phyloP scores from a whole-genome alignment of 2,329 filamentous ascomycete species.

The Stagonosporopsis vannaccii region DNA sequence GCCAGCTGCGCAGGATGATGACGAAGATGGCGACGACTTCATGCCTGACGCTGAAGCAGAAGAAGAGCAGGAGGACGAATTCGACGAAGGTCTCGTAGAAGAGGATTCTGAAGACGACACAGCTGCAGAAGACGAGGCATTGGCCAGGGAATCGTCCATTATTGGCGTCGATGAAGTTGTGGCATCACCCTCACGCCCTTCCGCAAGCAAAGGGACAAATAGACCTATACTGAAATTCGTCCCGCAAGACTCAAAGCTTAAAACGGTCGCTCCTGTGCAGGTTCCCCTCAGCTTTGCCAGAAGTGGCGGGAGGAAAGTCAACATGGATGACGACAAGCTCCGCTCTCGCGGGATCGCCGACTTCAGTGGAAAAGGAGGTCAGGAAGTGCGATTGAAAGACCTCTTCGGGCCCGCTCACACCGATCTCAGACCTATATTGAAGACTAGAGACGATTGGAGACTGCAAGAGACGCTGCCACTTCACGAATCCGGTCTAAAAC shows the following conservation, averaged over 20 bases:
- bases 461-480: slow-evolving; percentile 60
- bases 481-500: slow-evolving; percentile 47
- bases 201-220: slow-evolving; percentile 9
- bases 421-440: slow-evolving; percentile 58
- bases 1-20: slow-evolving; percentile 18
- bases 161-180: slow-evolving; percentile 19
- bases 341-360: slow-evolving; percentile 41
- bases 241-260: background rate
- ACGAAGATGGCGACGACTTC: slow-evolving; percentile 38
- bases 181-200: slow-evolving; percentile 6
- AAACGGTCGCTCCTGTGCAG: slow-evolving; percentile 3
- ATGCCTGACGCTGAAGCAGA: slow-evolving; percentile 35
- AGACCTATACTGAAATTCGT: background rate
- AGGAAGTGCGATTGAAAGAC: slow-evolving; percentile 54
- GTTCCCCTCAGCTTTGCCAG: slow-evolving; percentile 24
- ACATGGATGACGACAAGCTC: slow-evolving; percentile 24
- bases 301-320: slow-evolving; percentile 23
- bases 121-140: slow-evolving; percentile 24
- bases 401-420: slow-evolving; percentile 60
- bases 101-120: slow-evolving; percentile 29
- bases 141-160: slow-evolving; percentile 17
- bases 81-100: slow-evolving; percentile 48
- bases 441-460: slow-evolving; percentile 60
- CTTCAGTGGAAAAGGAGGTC: slow-evolving; percentile 40
- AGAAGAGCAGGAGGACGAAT: slow-evolving; percentile 33